Conservation (phyloP, 2,329 filamentous ascomycete species). For the Claviceps digitariae region DNA sequence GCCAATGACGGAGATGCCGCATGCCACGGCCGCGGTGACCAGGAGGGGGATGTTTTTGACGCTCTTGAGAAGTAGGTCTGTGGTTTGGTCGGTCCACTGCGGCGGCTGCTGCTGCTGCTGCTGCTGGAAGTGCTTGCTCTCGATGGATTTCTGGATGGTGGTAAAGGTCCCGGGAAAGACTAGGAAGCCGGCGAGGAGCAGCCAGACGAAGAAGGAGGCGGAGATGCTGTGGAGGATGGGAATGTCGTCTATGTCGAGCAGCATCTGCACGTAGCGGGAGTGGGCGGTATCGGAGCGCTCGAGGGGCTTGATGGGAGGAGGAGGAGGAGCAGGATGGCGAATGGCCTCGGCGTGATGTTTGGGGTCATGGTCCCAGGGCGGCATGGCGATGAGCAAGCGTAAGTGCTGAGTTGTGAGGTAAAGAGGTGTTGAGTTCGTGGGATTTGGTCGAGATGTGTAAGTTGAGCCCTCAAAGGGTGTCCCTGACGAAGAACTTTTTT, state of each 20-base stretch:
- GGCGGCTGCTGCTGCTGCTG: not conserved
- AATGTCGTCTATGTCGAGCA: slow-evolving; percentile 32
- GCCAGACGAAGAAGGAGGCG: slow-evolving; percentile 26
- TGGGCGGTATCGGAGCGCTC: slow-evolving; percentile 14
- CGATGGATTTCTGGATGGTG: slow-evolving; percentile 18
- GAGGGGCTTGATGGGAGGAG: slow-evolving; percentile 4
- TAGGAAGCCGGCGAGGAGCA: slow-evolving; percentile 38
- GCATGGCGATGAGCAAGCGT: slow-evolving; percentile 1
- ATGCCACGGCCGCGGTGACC: slow-evolving; percentile 28
- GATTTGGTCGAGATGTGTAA: no score
- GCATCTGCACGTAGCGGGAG: slow-evolving; percentile 31
- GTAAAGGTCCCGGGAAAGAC: slow-evolving; percentile 39
- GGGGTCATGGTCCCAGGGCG: slow-evolving; percentile 2
- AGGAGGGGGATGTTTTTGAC: slow-evolving; percentile 25
- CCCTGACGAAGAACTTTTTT: no score
- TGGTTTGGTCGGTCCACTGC: slow-evolving; percentile 8
- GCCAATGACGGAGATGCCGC: slow-evolving; percentile 20
- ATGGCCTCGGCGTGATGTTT: slow-evolving; percentile 4
- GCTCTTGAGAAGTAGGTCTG: slow-evolving; percentile 12
- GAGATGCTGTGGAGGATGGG: slow-evolving; percentile 32
- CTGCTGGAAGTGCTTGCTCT: slow-evolving; percentile 8
- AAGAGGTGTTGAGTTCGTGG: no score
- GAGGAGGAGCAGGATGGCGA: not conserved
- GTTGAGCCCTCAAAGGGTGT: no score
- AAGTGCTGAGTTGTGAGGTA: no score